Base-by-base conservation (phyloP, 805 yeast genomes). In the Zygoascus bituminiphila region DNA sequence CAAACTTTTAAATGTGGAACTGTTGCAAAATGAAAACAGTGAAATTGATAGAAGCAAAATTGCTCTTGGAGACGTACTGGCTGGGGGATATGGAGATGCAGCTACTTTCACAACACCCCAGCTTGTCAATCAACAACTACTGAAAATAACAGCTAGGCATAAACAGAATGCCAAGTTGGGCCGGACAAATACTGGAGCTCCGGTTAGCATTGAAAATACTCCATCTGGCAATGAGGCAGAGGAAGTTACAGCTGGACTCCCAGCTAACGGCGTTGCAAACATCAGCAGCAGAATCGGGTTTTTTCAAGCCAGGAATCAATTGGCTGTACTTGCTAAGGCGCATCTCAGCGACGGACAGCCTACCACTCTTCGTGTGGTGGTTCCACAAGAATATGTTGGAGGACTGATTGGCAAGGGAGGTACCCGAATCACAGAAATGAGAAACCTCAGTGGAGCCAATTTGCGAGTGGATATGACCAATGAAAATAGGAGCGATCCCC, bases 351-450 rank as follows among this genome's bases (percentile, higher is more conserved):
- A 41, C 8, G 37, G 51, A 4, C 55, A 53, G 29, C 22, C 43
- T 15, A 35, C 76, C 47, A 75, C 79, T 47, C 86, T 84, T 63
- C 89, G 83, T 51, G 72, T 87, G 2, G 81, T 69, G 55, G 87
- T 88, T 40, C 88, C 94, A 21, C 81, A 82, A 60, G 77, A 78
- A 33, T 82, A 75, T 63, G 88, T 88, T 36, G 96, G 96, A 1
- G 77, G 85, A 36, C 81, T 88, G 23, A 88, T 88, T 51, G 96
- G 96, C 1, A 85, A 81, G 64, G 87, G 88, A 26, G 96, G 96
- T 17, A 79, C 83, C 58, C 84, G 82, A 56, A 82, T 88, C 50
- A 83, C 81, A 58, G 87, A 84, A 53, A 81, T 88, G 44, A 75
- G 91, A 53, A 81, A 80, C 51, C 72, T 78, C 24, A 79, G 91